These are phyloP conservation scores for Fusarium tupiense DNA, from an alignment of 2,329 filamentous ascomycete species.

Conservation along the genomic window DNA sequence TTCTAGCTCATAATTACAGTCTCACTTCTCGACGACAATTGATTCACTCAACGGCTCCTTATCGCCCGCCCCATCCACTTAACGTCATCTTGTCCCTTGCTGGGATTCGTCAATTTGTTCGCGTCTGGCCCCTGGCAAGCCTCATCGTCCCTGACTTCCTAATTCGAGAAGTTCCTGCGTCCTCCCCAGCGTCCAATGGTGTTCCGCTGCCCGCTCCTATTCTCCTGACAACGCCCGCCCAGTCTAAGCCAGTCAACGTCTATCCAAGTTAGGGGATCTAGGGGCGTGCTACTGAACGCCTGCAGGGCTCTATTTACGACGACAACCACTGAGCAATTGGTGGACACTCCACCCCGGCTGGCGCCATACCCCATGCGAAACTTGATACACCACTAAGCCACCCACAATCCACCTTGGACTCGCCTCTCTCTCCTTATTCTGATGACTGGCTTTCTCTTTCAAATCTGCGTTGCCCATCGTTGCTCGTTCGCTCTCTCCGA, in stretches of 20 bases:
- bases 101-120: constrained; percentile 36
- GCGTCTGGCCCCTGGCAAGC: constrained; percentile 23
- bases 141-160: constrained; percentile 29
- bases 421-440: constrained; percentile 42
- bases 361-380: constrained; percentile 43
- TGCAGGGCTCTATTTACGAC: constrained; percentile 38
- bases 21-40: constrained; percentile 15
- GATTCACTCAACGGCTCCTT: constrained; percentile 33
- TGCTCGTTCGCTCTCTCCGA: constrained; percentile 57
- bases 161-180: constrained; percentile 23
- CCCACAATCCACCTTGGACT: constrained; percentile 33
- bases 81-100: constrained; percentile 40
- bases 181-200: constrained; percentile 29
- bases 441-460: constrained; percentile 61
- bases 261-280: constrained; percentile 32
- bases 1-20: constrained; percentile 5
- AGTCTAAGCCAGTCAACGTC: constrained; percentile 5
- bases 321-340: constrained; percentile 27
- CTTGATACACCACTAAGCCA: constrained; percentile 32
- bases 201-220: constrained; percentile 20
- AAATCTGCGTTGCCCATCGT: constrained; percentile 59
- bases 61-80: constrained; percentile 32
- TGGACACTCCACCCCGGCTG: constrained; percentile 28
- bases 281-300: constrained; percentile 34
- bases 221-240: constrained; percentile 28